Base-by-base conservation (phyloP, 768 basidiomycete genomes). In the Exidia glandulosa region DNA sequence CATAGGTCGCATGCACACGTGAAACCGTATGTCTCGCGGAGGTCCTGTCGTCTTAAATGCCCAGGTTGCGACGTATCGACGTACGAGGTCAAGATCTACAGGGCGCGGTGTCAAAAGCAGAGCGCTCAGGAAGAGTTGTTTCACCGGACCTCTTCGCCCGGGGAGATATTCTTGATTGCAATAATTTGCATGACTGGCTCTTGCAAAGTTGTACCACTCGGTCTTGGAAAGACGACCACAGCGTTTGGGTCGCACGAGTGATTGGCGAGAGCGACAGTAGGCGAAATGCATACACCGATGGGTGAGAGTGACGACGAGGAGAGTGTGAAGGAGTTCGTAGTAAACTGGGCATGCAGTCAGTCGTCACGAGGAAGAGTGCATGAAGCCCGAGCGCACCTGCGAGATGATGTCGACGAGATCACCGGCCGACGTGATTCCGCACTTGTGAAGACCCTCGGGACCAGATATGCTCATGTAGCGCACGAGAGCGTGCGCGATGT, bases 171-270 rank as follows among this genome's bases (percentile, higher is more conserved):
- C 57, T 79, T 80, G 30, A 97, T 70, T 0, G 87, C 84, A 13
- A 94, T 71, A 12, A 96, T 77, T 36, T 88, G 81, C 82, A 93
- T 79, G 31, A 81, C 61, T 0, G 88, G 83, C 67, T 87, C 86
- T 16, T 29, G 1, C 58, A 63, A 36, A 57, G n/a, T 60, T 60
- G 1, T 71, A 65, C 14, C 69, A 62, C 13, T 66, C 2, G 77
- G 69, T 3, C 82, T 76, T 56, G 94, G 94, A 67, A 95, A 97
- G 3, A 97, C 90, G n/a, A 94, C 81, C 32, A 87, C 90, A 0
- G 88, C 91, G 67, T 96, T 94, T 0, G 91, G 90, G 25, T 82
- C 78, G 67, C 93, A 94, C 0, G 88, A 88, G 67, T 97, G 94
- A 67, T 96, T 96, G 60, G 88, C 80, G 12, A 96, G 75, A 0